phyloP scores from a whole-genome alignment of 768 basidiomycete species.

The Mycena pura region DNA sequence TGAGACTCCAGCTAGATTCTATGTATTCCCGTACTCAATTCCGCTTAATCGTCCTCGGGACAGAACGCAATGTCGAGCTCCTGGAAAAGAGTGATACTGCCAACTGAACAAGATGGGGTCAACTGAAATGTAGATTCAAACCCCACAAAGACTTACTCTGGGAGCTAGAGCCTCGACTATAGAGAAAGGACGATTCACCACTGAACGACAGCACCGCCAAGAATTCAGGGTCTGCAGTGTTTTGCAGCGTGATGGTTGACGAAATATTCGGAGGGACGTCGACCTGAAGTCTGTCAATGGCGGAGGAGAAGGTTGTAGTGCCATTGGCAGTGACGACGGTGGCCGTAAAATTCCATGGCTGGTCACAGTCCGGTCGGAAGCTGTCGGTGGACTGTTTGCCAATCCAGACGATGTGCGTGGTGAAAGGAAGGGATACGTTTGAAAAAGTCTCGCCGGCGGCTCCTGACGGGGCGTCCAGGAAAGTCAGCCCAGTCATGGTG shows the following conservation, averaged over 20 bases:
- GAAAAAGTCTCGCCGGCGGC: neutral
- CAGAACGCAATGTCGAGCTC: too few relatives aligned
- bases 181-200: neutral
- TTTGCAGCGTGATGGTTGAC: neutral
- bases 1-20: too few relatives aligned
- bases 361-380: neutral
- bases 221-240: neutral
- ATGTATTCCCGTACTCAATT: too few relatives aligned
- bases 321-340: neutral
- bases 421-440: neutral
- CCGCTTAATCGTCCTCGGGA: too few relatives aligned
- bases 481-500: neutral
- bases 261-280: neutral
- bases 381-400: neutral
- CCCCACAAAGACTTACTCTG: neutral
- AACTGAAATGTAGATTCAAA: too few relatives aligned
- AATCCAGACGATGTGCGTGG: neutral
- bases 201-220: neutral
- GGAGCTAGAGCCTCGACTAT: neutral
- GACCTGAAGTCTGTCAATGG: neutral
- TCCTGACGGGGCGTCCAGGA: neutral
- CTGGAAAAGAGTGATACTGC: too few relatives aligned
- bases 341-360: constrained; percentile 2
- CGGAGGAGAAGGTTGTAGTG: neutral
- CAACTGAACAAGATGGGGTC: too few relatives aligned